These are phyloP conservation scores for Talaromyces sp. DNA, from an alignment of 2,329 filamentous ascomycete species.

Conservation along the genomic window DNA sequence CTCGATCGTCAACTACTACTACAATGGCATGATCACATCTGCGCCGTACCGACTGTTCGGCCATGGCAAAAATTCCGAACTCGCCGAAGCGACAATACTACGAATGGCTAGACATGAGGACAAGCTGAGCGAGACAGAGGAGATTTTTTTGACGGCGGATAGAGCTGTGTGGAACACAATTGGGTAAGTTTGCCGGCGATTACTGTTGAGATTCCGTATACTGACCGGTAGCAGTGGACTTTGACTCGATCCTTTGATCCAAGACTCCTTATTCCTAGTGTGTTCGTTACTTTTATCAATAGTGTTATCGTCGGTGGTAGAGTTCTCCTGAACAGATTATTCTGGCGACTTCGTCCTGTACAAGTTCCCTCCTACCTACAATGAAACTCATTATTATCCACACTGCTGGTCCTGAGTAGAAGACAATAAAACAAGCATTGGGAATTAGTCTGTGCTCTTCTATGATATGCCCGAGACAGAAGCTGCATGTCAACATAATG, in stretches of 20 bases:
- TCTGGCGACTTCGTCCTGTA: background rate
- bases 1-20: slow-evolving; percentile 32
- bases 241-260: slow-evolving; percentile 8
- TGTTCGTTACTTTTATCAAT: slow-evolving; percentile 6
- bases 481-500: background rate
- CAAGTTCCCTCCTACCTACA: background rate
- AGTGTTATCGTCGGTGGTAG: background rate
- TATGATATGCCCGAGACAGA: background rate
- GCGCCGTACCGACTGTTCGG: slow-evolving; percentile 39
- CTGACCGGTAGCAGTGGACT: background rate
- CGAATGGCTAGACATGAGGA: slow-evolving; percentile 26
- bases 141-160: slow-evolving; percentile 7
- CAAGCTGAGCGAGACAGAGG: slow-evolving; percentile 28
- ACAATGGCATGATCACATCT: slow-evolving; percentile 35
- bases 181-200: background rate
- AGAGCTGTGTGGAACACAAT: background rate
- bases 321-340: background rate
- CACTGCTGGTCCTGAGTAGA: background rate
- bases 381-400: background rate
- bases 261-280: slow-evolving; percentile 7
- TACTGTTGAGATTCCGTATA: background rate
- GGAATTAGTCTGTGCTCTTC: background rate
- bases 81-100: slow-evolving; percentile 34
- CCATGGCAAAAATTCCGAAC: slow-evolving; percentile 27
- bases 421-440: background rate